Percentiles rank a stretch among this genome's conserved stretches.
Evolutionary conservation across 1,139 yeast genomes (phyloP).

Genomic region (Lizanozyma gosingica): DNA sequence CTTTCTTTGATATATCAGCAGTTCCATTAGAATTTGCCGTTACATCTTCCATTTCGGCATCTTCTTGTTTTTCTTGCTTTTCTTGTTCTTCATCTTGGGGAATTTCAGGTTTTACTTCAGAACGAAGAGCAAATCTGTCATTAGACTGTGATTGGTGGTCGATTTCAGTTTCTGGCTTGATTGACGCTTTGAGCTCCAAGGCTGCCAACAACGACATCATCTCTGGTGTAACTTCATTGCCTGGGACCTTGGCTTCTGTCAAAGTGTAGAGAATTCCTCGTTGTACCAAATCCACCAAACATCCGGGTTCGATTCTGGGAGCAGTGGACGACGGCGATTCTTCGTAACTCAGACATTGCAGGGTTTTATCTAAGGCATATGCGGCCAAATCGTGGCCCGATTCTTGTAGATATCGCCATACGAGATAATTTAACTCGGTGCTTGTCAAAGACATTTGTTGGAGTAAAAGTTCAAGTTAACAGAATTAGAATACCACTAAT

Average conservation of each 20-base stretch:
- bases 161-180: neutral
- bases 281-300: conserved; percentile 72
- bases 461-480: no score
- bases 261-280: conserved; percentile 67
- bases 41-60: conserved; percentile 1
- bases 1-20: no score
- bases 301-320: conserved; percentile 51
- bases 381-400: conserved; percentile 76
- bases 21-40: neutral
- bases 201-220: conserved; percentile 24
- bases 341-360: conserved; percentile 56
- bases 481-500: no score
- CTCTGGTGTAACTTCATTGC: conserved; percentile 9
- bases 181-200: neutral
- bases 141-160: neutral
- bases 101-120: conserved; percentile 1
- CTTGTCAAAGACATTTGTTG: conserved; percentile 88
- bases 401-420: conserved; percentile 92
- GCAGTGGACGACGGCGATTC: conserved; percentile 36
- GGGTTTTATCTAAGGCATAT: conserved; percentile 70
- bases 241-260: conserved; percentile 21
- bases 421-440: conserved; percentile 77
- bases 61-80: conserved; percentile 1
- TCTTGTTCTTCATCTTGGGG: conserved; percentile 5
- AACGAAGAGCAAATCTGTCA: neutral